Conservation (phyloP, 192 early-diverging fungal species). For the Endogone sp. region DNA sequence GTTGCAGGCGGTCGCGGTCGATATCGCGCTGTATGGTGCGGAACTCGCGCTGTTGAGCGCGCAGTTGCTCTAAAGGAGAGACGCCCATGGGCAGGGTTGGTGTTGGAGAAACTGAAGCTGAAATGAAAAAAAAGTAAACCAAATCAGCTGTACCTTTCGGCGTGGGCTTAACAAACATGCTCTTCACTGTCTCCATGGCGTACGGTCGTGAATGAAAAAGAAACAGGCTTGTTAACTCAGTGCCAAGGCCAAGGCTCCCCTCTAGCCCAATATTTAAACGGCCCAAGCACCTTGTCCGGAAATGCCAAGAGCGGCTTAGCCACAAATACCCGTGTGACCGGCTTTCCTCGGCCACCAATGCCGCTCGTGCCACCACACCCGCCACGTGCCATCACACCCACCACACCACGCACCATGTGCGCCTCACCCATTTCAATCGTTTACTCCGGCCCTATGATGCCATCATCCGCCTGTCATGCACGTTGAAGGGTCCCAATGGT, state of each 20-base stretch:
- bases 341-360: no score
- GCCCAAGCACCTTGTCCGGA: no score
- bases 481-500: no score
- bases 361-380: not conserved
- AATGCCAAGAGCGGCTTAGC: not conserved
- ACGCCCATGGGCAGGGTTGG: no score
- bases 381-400: not conserved
- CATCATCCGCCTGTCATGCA: no score
- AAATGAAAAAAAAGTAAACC: conserved; percentile 1
- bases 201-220: not conserved
- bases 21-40: conserved; percentile 17
- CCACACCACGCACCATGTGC: no score
- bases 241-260: not conserved
- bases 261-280: not conserved
- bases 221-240: not conserved
- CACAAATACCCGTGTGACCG: not conserved
- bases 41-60: conserved; percentile 21
- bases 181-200: conserved; percentile 8
- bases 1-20: conserved; percentile 20
- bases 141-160: conserved; percentile 18
- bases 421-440: no score
- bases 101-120: no score
- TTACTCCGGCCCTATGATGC: no score
- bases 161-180: conserved; percentile 9
- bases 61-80: conserved; percentile 12